These are phyloP conservation scores for Terana coerulea DNA, from an alignment of 768 basidiomycete species.

Conservation along the genomic window DNA sequence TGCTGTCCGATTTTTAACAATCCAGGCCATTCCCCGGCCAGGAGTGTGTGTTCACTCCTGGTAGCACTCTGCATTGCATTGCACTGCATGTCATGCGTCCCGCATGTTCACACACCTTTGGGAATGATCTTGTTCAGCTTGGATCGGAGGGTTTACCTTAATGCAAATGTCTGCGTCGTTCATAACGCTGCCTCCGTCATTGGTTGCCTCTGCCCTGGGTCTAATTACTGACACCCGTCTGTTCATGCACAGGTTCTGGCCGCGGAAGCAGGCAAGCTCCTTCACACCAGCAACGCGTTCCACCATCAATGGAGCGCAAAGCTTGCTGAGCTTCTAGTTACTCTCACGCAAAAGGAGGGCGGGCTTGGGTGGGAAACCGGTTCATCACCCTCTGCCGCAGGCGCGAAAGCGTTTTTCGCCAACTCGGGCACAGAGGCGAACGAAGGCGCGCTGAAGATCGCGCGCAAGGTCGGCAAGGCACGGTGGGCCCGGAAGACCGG, in stretches of 20 bases:
- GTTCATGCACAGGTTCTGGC: constrained; percentile 48
- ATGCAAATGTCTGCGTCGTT: not conserved
- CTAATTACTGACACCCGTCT: not conserved
- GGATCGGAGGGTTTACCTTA: not conserved
- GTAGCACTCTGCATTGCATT: not conserved
- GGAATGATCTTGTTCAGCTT: not conserved
- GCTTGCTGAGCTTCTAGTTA: constrained; percentile 83
- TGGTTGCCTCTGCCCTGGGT: constrained; percentile 1
- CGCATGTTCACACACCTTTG: constrained; percentile 8
- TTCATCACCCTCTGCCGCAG: constrained; percentile 26
- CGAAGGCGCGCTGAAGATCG: constrained; percentile 95
- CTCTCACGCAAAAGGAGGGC: constrained; percentile 76
- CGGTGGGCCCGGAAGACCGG: constrained; percentile 52
- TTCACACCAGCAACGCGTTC: constrained; percentile 90
- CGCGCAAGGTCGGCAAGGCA: constrained; percentile 88
- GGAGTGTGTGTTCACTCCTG: not conserved
- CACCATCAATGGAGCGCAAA: constrained; percentile 86
- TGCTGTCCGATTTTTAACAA: too few species aligned
- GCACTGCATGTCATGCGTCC: not conserved
- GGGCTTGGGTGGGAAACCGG: constrained; percentile 74
- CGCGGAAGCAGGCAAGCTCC: constrained; percentile 69
- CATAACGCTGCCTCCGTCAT: not conserved
- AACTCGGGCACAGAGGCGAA: constrained; percentile 98
- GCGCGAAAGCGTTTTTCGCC: constrained; percentile 86
- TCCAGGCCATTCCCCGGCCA: too few species aligned